phyloP scores from a whole-genome alignment of 176 grass and related monocot genomes.

The Triticum timopheevii region DNA sequence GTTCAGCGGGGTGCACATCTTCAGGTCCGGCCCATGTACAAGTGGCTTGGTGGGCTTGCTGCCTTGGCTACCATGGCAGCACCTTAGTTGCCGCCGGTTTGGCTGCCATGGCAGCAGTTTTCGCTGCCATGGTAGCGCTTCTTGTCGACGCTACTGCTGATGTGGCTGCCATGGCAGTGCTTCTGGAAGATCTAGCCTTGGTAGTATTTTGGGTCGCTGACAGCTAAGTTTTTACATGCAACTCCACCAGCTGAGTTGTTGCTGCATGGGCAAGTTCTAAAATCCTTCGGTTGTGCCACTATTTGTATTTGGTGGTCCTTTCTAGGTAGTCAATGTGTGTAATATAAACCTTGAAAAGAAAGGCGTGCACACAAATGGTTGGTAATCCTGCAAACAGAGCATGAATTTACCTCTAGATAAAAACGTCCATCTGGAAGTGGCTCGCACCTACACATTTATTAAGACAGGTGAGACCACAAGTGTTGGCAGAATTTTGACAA shows the following conservation, averaged over 20 bases:
- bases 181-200: too few species aligned
- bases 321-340: not conserved
- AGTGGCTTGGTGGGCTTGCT: too few species aligned
- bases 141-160: too few species aligned
- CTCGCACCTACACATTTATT: slow-evolving; percentile 69
- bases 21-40: too few species aligned
- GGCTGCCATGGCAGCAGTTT: too few species aligned
- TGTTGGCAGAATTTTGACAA: slow-evolving; percentile 16
- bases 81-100: too few species aligned
- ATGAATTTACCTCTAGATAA: slow-evolving; percentile 76
- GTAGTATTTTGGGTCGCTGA: too few species aligned
- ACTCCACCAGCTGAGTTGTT: not conserved
- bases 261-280: slow-evolving; percentile 9
- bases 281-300: not conserved
- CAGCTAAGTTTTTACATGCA: not conserved
- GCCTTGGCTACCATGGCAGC: too few species aligned
- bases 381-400: slow-evolving; percentile 12
- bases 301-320: not conserved
- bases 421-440: slow-evolving; percentile 95
- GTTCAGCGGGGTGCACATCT: too few species aligned
- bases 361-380: not conserved
- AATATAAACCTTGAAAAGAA: slow-evolving; percentile 8
- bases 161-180: too few species aligned
- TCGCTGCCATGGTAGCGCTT: too few species aligned
- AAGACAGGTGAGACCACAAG: slow-evolving; percentile 26